phyloP scores from a whole-genome alignment of 331 rosid species.

The Stylosanthes scabra region DNA sequence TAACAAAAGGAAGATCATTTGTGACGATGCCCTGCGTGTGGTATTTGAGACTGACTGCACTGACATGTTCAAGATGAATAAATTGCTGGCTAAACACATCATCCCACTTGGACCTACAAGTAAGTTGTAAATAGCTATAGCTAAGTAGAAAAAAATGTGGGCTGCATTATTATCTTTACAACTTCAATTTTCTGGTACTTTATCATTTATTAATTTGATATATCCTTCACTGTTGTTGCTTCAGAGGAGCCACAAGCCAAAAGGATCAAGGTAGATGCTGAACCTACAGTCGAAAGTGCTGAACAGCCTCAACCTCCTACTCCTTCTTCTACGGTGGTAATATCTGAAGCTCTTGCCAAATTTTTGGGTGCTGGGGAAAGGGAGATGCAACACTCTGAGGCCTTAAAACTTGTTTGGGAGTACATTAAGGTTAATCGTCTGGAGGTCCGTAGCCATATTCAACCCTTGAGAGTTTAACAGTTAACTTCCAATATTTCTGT shows the following conservation, averaged over 20 bases:
- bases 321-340: conserved; percentile 51
- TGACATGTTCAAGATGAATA: conserved; percentile 95
- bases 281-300: conserved; percentile 47
- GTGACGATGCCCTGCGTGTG: conserved; percentile 79
- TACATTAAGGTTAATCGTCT: conserved; percentile 68
- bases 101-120: conserved; percentile 76
- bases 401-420: conserved; percentile 72
- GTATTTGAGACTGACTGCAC: conserved; percentile 91
- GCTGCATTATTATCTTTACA: not conserved
- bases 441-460: conserved; percentile 60
- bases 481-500: not conserved
- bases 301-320: conserved; percentile 48
- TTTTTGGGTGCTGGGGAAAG: conserved; percentile 66
- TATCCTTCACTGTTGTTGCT: conserved; percentile 14
- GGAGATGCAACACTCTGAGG: conserved; percentile 78
- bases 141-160: too few relatives aligned
- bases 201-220: not conserved
- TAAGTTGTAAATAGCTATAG: conserved; percentile 40
- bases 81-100: conserved; percentile 83
- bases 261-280: conserved; percentile 60
- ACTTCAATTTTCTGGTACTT: not conserved
- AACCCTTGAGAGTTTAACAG: conserved; percentile 6
- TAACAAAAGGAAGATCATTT: conserved; percentile 88
- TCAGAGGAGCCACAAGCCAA: conserved; percentile 72
- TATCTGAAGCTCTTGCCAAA: conserved; percentile 81